Evolutionary conservation across 495 filamentous ascomycete genomes (phyloP), one percentile per base, ranked within the genome.

Genomic region (Hypoxylon intermedium): DNA sequence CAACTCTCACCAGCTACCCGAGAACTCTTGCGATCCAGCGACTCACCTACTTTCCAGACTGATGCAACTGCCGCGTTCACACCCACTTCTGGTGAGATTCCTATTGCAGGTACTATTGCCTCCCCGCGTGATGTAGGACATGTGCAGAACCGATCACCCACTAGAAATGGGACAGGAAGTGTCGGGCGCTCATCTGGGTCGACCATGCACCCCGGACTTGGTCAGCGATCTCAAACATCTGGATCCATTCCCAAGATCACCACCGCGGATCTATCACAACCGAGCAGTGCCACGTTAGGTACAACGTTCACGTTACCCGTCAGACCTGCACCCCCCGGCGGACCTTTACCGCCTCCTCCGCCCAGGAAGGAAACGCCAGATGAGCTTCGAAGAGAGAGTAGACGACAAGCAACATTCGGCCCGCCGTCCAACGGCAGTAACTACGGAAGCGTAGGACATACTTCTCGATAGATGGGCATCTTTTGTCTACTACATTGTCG

Each of bases 61-160:
- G 68, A 60, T 67, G 61, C 44, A 53, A 72, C 62, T 57, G 76
- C 53, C 44, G 75, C 63, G 67, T 75, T 65, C 28, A 86, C 83
- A 41, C 84, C 87, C 34, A 83, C 84, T 38, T 87, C 86, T 37
- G 85, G 86, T 53, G 84, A 89, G 56, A 87, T 90, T 49, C 84
- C 85, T 9, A 80, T 89, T 59, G 82, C 83, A 26, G 82, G 82
- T 28, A 77, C 74, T 60, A 79, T 78, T 42, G 67, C 74, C 47
- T 76, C 72, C 41, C 71, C 72, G 52, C 61, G 72, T 65, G 75
- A 81, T 60, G 58, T 65, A 64, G 58, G 58, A 31, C 77, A 75
- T 45, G 30, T 70, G 58, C 67, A 75, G 65, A 70, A 70, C 48
- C 72, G 77, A 68, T 76, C 77, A 33, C 71, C 77, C 37, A 75